Percentiles rank a stretch among this genome's conserved stretches.
Evolutionary conservation across 1,139 yeast genomes (phyloP).

Genomic region (Geotrichum reessii): DNA sequence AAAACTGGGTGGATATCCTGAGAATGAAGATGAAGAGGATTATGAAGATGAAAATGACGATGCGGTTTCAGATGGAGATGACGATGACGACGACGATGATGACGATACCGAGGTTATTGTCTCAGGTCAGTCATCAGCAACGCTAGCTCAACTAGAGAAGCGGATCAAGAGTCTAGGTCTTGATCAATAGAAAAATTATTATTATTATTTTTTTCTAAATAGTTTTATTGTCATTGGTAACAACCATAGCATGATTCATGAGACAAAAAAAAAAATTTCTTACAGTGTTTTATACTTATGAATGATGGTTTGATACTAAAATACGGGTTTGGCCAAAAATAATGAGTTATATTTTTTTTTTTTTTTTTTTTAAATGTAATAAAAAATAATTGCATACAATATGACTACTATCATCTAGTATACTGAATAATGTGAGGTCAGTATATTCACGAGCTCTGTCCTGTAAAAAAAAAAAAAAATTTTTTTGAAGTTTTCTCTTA

Average conservation of each 20-base stretch:
- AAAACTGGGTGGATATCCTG: conserved; percentile 85
- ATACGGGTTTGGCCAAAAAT: too few species aligned
- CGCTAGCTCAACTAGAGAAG: background rate
- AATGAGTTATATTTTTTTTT: too few species aligned
- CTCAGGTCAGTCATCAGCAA: background rate
- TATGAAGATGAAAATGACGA: conserved; percentile 57
- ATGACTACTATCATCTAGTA: too few species aligned
- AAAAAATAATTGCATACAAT: too few species aligned
- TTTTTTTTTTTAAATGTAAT: too few species aligned
- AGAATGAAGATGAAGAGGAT: conserved; percentile 74
- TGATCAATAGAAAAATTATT: background rate
- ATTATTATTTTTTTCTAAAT: background rate
- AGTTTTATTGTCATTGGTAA: background rate
- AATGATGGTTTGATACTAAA: too few species aligned
- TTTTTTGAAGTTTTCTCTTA: too few species aligned
- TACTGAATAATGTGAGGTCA: too few species aligned
- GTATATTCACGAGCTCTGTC: too few species aligned
- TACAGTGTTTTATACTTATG: too few species aligned
- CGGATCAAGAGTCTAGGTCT: background rate
- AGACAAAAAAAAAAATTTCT: too few species aligned
- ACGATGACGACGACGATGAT: conserved; percentile 35
- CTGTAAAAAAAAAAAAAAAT: too few species aligned
- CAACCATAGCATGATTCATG: background rate
- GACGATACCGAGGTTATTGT: background rate
- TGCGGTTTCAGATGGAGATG: conserved; percentile 45